Evolutionary conservation across 345 rosid genomes (phyloP).

Genomic region (Garcia nutans): DNA sequence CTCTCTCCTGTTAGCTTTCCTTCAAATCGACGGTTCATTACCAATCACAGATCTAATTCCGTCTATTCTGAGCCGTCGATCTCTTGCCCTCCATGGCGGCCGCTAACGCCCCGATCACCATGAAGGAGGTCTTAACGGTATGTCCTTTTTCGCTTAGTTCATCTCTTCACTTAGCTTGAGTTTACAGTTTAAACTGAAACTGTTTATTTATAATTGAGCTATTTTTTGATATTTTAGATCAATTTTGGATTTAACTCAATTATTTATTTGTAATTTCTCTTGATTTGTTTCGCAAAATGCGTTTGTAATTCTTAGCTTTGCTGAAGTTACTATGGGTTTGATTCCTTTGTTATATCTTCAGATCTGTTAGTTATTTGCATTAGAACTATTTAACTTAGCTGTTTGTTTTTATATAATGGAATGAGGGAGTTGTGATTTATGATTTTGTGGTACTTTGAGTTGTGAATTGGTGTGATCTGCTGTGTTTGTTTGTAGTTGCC

Average conservation of each 20-base stretch:
- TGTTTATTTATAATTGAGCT: neutral
- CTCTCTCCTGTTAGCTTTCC: neutral
- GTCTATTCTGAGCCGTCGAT: conserved; percentile 34
- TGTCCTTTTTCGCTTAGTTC: neutral
- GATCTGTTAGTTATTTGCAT: conserved; percentile 13
- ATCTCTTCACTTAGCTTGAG: neutral
- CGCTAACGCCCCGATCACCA: conserved; percentile 85
- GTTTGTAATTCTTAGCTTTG: neutral
- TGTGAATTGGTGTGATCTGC: conserved; percentile 13
- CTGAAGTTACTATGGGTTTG: neutral
- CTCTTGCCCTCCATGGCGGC: conserved; percentile 69
- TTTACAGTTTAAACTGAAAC: neutral
- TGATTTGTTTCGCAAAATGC: neutral
- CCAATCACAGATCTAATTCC: conserved; percentile 41
- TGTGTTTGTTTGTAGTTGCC: conserved; percentile 54
- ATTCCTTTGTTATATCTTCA: neutral
- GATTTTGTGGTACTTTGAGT: neutral
- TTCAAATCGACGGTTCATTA: conserved; percentile 15
- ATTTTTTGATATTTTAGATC: neutral
- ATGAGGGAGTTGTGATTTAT: conserved; percentile 1
- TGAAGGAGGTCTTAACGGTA: conserved; percentile 90
- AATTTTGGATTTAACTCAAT: neutral
- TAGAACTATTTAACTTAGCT: neutral
- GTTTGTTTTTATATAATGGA: neutral
- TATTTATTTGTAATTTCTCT: neutral